A percentile compares a stretch with the other conserved stretches of the same genome.
These are phyloP conservation scores for Phytophthora pini DNA, from an alignment of 352 stramenopile genomes.

Conservation along the genomic window DNA sequence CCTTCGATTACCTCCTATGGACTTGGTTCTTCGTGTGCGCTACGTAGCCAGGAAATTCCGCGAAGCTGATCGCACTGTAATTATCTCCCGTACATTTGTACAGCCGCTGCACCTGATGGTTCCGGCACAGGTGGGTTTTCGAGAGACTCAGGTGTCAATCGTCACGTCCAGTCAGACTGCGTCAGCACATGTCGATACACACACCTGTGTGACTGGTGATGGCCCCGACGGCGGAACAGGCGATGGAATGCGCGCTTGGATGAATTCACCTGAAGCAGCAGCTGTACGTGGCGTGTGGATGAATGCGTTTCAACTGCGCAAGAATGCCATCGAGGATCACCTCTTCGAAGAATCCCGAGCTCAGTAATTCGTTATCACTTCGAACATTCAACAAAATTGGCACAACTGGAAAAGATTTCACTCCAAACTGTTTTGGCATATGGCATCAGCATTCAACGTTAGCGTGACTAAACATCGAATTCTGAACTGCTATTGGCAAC, in stretches of 20 bases:
- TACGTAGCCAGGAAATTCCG: constrained; percentile 21
- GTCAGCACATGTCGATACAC: constrained; percentile 5
- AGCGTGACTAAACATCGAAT: too few relatives aligned
- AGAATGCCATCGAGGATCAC: constrained; percentile 18
- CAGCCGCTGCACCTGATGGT: constrained; percentile 13
- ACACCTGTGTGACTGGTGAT: constrained; percentile 14
- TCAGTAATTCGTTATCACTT: neutral
- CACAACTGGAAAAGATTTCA: constrained; percentile 4
- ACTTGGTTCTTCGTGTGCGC: constrained; percentile 18
- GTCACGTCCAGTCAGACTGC: neutral
- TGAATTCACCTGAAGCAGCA: constrained; percentile 4
- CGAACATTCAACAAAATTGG: constrained; percentile 11
- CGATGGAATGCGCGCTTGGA: constrained; percentile 21
- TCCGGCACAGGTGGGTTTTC: constrained; percentile 6
- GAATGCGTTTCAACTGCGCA: constrained; percentile 17
- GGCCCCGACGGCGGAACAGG: constrained; percentile 2
- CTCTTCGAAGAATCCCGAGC: constrained; percentile 24
- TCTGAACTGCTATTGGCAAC: too few relatives aligned
- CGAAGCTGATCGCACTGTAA: constrained; percentile 11
- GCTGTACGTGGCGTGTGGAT: constrained; percentile 13
- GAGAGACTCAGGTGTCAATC: constrained; percentile 30
- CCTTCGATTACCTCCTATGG: constrained; percentile 6
- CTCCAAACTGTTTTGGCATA: too few relatives aligned
- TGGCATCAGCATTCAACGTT: too few relatives aligned
- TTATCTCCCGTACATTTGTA: constrained; percentile 15